Base-by-base conservation (phyloP, 2,329 filamentous ascomycete genomes). In the Aspergillus novoparasiticus region DNA sequence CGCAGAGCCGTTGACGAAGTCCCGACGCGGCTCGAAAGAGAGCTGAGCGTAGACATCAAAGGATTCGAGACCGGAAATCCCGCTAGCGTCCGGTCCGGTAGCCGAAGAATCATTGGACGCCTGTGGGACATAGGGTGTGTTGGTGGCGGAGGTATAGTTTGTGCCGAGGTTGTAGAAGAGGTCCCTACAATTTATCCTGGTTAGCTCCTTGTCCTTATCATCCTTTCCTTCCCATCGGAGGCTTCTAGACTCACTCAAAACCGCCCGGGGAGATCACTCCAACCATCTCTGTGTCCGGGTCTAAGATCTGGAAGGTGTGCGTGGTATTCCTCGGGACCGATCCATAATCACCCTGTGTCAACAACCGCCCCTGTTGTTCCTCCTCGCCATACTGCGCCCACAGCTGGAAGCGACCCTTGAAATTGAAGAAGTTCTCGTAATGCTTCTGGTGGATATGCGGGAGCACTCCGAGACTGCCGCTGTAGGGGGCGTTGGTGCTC, bases 351-450 rank as follows among this genome's bases (percentile, higher is more conserved):
- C 81, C 81, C 10, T 74, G 72, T 0, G 73, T 76, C n/a, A 84
- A 68, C 3, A 83, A 65, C 21, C 81, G 76, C 6, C 75, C 75
- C 46, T 75, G 75, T 59, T 79, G 73, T 51, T 76, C 72, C 5
- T 64, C 64, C 10, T 72, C 69, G 28, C 69, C 68, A 43, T 77
- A 75, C 53, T 75, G 68, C 2, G 80, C 75, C 82, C 81, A 84
- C 12, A 83, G 76, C 65, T 83, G 80, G 64, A 80, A 78, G 10
- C 79, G 76, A 19, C 82, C 81, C 68, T 80, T 80, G 63, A 78
- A 72, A 58, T 75, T 76, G 73, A 79, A 83, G 70, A 83, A 83
- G 72, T 82, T 83, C 70, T 83, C 81, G 61, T 82, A 82, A 63
- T 82, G 79, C 26, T 41, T 65, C 56, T 73, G 68, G 64, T 84